phyloP scores from a whole-genome alignment of 768 basidiomycete genomes.

The Tylopilus vinaceipallidus region DNA sequence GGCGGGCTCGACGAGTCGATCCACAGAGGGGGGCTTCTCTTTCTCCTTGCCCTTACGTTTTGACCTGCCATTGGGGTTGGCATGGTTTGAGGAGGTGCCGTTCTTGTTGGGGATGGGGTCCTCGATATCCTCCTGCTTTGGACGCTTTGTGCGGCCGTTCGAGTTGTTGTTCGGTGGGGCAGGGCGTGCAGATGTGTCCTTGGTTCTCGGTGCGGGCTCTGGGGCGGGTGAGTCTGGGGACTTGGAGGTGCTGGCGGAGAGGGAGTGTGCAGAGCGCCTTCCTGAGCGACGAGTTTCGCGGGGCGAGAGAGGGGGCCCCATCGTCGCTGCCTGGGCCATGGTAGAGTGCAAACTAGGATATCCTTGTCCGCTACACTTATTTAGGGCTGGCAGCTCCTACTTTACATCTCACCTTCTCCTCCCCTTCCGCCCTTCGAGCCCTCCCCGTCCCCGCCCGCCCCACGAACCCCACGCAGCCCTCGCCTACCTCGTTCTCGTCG shows the following conservation, averaged over 20 bases:
- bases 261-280: conserved; percentile 65
- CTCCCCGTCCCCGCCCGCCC: not conserved
- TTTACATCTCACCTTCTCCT: conserved; percentile 7
- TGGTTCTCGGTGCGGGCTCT: conserved; percentile 44
- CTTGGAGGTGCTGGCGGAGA: conserved; percentile 66
- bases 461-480: not conserved
- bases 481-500: conserved; percentile 5
- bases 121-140: conserved; percentile 74
- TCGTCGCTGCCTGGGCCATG: conserved; percentile 66
- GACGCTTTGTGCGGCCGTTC: conserved; percentile 52
- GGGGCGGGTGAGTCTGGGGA: conserved; percentile 69
- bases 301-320: conserved; percentile 78
- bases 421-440: not conserved
- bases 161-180: conserved; percentile 37
- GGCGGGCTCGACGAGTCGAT: conserved; percentile 29
- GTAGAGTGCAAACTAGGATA: conserved; percentile 10
- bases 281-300: conserved; percentile 78
- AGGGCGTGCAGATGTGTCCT: conserved; percentile 38
- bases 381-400: conserved; percentile 35
- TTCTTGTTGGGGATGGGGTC: conserved; percentile 51
- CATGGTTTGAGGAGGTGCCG: conserved; percentile 29
- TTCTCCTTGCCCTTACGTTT: conserved; percentile 71
- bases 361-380: conserved; percentile 26
- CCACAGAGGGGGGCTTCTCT: conserved; percentile 43
- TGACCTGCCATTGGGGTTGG: conserved; percentile 37